Conservation (phyloP, 2,329 filamentous ascomycete genomes). For the Sclerotinia trifoliorum region DNA sequence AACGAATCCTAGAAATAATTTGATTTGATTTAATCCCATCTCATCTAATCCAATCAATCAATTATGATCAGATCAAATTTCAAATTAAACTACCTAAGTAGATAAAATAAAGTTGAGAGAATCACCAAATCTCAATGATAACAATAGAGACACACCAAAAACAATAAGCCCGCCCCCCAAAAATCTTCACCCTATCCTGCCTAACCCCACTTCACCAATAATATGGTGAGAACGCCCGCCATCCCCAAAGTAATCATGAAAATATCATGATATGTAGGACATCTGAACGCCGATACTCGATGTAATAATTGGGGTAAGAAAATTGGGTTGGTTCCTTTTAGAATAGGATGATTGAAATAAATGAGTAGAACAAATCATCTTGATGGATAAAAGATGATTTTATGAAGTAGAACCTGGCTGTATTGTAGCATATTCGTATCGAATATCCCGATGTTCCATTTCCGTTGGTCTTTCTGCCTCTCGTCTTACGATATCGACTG, state of each 20-base stretch:
- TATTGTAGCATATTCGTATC: neutral
- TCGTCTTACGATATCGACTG: too few species aligned
- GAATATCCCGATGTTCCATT: neutral
- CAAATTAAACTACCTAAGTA: neutral
- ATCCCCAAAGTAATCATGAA: slow-evolving; percentile 4
- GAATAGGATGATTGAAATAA: neutral
- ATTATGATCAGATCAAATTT: neutral
- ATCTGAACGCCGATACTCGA: slow-evolving; percentile 10
- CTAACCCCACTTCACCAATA: neutral
- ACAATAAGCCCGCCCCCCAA: neutral
- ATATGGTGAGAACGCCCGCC: slow-evolving; percentile 17
- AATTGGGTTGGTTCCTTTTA: neutral
- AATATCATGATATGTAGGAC: slow-evolving; percentile 2
- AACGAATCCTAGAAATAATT: neutral
- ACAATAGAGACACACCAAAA: neutral
- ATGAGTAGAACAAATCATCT: neutral
- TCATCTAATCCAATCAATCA: neutral
- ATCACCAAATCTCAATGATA: neutral
- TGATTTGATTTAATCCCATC: neutral
- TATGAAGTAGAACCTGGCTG: neutral
- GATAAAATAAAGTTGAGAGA: neutral
- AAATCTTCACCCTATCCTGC: slow-evolving; percentile 7
- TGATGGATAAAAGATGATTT: neutral
- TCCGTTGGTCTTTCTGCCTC: too few species aligned
- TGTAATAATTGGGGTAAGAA: neutral